These are phyloP conservation scores for Alliaria petiolata DNA, from an alignment of 345 rosid species.

Conservation along the genomic window DNA sequence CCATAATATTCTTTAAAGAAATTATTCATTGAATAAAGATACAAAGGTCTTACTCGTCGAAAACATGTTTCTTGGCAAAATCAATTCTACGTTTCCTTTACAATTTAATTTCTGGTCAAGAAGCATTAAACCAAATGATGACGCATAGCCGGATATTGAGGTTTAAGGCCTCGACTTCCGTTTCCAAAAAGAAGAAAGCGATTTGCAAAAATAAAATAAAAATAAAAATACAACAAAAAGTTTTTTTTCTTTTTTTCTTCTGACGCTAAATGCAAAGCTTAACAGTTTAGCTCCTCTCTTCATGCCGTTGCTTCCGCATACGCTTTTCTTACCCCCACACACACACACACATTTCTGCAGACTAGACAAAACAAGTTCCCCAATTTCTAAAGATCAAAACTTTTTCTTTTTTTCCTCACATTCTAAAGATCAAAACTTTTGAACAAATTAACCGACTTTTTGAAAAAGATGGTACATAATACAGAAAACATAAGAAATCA, in stretches of 20 bases:
- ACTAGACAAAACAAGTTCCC: background rate
- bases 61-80: background rate
- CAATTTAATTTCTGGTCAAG: background rate
- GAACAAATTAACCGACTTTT: no score
- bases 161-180: background rate
- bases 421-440: background rate
- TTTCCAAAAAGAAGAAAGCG: background rate
- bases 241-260: constrained; percentile 13
- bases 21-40: background rate
- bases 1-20: background rate
- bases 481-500: no score
- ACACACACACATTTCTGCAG: constrained; percentile 15
- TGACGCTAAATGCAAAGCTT: constrained; percentile 14
- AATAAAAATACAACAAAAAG: background rate
- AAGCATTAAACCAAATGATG: background rate
- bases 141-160: background rate
- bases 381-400: constrained; percentile 15
- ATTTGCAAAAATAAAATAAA: background rate
- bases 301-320: constrained; percentile 26
- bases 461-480: no score
- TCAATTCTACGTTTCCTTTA: background rate
- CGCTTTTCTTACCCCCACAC: background rate
- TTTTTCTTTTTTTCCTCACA: background rate
- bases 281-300: constrained; percentile 4
- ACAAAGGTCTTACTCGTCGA: background rate